Percentiles rank a stretch among this genome's conserved stretches.
Evolutionary conservation across 306 rosid species (phyloP).

Genomic region (Trifolium fragiferum): DNA sequence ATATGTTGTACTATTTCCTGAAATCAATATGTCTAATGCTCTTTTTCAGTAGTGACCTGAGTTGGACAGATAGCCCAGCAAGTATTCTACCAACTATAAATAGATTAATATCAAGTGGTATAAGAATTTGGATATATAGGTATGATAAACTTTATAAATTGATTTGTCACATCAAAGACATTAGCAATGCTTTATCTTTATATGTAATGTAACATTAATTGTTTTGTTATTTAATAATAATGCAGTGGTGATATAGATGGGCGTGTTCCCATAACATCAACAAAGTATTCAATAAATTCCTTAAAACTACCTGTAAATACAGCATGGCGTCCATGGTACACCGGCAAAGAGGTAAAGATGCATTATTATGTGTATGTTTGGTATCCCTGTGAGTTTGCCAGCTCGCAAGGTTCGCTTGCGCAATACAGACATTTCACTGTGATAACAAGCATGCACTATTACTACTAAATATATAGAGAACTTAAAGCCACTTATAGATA

Average conservation of each 20-base stretch:
- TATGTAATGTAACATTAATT: neutral
- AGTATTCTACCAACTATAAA: conserved; percentile 45
- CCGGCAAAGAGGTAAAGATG: conserved; percentile 49
- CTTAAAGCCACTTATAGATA: neutral
- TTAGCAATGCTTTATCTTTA: neutral
- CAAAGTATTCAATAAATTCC: conserved; percentile 55
- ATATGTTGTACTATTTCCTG: neutral
- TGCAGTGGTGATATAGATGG: conserved; percentile 71
- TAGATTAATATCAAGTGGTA: conserved; percentile 42
- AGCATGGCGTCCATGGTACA: conserved; percentile 67
- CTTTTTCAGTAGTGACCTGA: conserved; percentile 46
- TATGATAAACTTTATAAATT: neutral
- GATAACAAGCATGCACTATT: neutral
- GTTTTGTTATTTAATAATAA: conserved; percentile 4
- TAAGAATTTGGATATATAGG: conserved; percentile 37
- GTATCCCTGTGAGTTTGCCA: neutral
- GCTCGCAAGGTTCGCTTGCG: too few species aligned
- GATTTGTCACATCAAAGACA: neutral
- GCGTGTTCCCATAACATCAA: conserved; percentile 58
- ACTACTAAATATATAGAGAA: neutral
- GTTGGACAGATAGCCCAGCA: conserved; percentile 54
- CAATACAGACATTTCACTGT: too few species aligned
- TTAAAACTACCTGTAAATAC: conserved; percentile 44
- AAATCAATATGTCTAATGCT: neutral
- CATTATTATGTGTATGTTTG: neutral